These are phyloP conservation scores for Chaetoscypha palmicola DNA, from an alignment of 2,329 filamentous ascomycete species.

Conservation along the genomic window DNA sequence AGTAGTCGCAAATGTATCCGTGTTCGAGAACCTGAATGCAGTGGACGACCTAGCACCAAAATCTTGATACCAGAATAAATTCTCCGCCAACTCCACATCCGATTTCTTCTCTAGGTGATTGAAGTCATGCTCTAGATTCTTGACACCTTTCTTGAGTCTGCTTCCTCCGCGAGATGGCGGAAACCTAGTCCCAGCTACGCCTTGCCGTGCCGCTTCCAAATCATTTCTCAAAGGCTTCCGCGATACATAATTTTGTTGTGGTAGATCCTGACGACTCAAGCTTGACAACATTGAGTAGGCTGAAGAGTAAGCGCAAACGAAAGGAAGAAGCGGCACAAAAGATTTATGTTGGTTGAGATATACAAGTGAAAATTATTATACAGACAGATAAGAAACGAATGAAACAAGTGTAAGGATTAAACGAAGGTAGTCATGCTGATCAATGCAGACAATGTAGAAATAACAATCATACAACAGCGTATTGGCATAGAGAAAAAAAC, in stretches of 20 bases:
- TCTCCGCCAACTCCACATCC: conserved; percentile 5
- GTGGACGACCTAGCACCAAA: conserved; percentile 2
- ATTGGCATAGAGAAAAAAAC: too few relatives aligned
- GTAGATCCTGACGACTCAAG: conserved; percentile 3
- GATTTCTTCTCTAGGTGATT: conserved; percentile 6
- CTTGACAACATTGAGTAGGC: conserved; percentile 8
- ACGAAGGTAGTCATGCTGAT: not conserved
- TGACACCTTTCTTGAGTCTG: conserved; percentile 5
- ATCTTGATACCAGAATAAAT: conserved; percentile 14
- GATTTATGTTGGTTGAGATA: too few relatives aligned
- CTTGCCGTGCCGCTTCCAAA: conserved; percentile 5
- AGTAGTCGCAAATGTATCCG: conserved; percentile 8
- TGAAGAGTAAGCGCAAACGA: not conserved
- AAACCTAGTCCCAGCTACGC: not conserved
- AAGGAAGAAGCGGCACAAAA: too few relatives aligned
- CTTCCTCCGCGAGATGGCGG: conserved; percentile 4
- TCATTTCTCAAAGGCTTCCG: conserved; percentile 6
- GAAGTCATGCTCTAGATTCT: conserved; percentile 7
- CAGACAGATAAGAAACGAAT: not conserved
- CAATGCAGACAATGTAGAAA: not conserved
- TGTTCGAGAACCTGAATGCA: conserved; percentile 4
- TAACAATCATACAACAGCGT: not conserved
- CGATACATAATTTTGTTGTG: conserved; percentile 5
- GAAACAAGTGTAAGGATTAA: too few relatives aligned
- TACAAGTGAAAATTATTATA: too few relatives aligned